Percentiles rank a stretch among this genome's conserved stretches.
Evolutionary conservation across 495 filamentous ascomycete genomes (phyloP).

Genomic region (Penicillium daleae): DNA sequence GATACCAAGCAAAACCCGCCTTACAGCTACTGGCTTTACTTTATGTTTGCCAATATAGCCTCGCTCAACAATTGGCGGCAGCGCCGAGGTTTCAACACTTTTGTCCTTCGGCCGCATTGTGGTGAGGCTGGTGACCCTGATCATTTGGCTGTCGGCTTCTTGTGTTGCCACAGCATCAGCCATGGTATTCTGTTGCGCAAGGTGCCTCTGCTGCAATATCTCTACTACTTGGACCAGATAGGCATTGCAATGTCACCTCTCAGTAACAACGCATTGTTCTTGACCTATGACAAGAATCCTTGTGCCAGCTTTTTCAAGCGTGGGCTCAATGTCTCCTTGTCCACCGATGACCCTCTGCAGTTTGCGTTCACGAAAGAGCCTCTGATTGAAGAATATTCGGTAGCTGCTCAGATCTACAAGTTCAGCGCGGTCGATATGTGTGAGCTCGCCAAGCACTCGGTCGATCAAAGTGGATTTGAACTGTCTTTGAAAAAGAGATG

Average conservation of each 20-base stretch:
- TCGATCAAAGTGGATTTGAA: slow-evolving; percentile 93
- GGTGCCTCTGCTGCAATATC: slow-evolving; percentile 91
- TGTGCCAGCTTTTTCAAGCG: slow-evolving; percentile 93
- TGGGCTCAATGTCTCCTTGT: slow-evolving; percentile 92
- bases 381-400: slow-evolving; percentile 95
- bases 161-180: slow-evolving; percentile 97
- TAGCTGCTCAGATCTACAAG: slow-evolving; percentile 98
- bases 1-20: slow-evolving; percentile 92
- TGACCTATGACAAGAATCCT: slow-evolving; percentile 96
- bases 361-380: slow-evolving; percentile 99
- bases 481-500: slow-evolving; percentile 84
- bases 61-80: slow-evolving; percentile 93
- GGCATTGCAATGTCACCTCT: slow-evolving; percentile 98
- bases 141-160: slow-evolving; percentile 86
- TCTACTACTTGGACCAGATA: slow-evolving; percentile 97
- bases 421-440: slow-evolving; percentile 98
- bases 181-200: slow-evolving; percentile 93
- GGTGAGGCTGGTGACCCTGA: slow-evolving; percentile 97
- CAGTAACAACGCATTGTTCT: slow-evolving; percentile 95
- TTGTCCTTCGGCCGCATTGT: slow-evolving; percentile 90
- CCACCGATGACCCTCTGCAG: slow-evolving; percentile 95
- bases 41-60: slow-evolving; percentile 90
- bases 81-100: slow-evolving; percentile 92
- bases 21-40: slow-evolving; percentile 99
- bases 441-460: slow-evolving; percentile 93